Evolutionary conservation across 1,284 basidiomycete species (phyloP).

Genomic region (Bjerkandera adusta): DNA sequence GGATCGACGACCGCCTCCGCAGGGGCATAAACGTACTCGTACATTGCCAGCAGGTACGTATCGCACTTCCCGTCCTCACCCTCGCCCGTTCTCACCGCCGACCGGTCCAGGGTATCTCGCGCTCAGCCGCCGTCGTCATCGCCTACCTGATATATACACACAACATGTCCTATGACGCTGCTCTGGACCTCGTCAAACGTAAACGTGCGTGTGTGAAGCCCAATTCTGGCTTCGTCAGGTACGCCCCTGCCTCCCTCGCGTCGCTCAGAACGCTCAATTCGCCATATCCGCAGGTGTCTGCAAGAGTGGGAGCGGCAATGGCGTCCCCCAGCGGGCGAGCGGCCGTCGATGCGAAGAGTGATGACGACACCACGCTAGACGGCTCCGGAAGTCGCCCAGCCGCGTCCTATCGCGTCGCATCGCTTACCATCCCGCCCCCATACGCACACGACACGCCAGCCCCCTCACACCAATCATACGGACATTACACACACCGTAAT

Average conservation of each 20-base stretch:
- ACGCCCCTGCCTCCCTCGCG: slow-evolving; percentile 6
- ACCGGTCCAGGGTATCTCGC: slow-evolving; percentile 56
- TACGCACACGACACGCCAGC: no score
- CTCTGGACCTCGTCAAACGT: slow-evolving; percentile 51
- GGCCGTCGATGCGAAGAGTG: slow-evolving; percentile 9
- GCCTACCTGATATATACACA: slow-evolving; percentile 65
- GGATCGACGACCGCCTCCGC: slow-evolving; percentile 49
- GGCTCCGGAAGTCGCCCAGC: no score
- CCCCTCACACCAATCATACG: no score
- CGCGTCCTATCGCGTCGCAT: no score
- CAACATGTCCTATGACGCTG: slow-evolving; percentile 65
- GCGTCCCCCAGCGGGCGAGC: slow-evolving; percentile 10
- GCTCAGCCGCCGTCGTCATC: slow-evolving; percentile 63
- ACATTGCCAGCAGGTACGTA: slow-evolving; percentile 63
- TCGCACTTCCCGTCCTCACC: slow-evolving; percentile 6
- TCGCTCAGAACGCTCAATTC: not conserved
- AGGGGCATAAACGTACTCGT: slow-evolving; percentile 58
- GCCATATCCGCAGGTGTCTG: slow-evolving; percentile 6
- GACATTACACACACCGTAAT: no score
- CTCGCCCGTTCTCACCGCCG: slow-evolving; percentile 37
- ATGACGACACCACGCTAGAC: slow-evolving; percentile 14
- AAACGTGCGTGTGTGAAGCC: slow-evolving; percentile 69
- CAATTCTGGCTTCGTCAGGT: slow-evolving; percentile 52
- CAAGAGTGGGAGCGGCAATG: slow-evolving; percentile 17
- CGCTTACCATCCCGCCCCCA: no score